A percentile compares a stretch with the other conserved stretches of the same genome.
Evolutionary conservation across 805 yeast genomes (phyloP).

Genomic region (Candida germanica): DNA sequence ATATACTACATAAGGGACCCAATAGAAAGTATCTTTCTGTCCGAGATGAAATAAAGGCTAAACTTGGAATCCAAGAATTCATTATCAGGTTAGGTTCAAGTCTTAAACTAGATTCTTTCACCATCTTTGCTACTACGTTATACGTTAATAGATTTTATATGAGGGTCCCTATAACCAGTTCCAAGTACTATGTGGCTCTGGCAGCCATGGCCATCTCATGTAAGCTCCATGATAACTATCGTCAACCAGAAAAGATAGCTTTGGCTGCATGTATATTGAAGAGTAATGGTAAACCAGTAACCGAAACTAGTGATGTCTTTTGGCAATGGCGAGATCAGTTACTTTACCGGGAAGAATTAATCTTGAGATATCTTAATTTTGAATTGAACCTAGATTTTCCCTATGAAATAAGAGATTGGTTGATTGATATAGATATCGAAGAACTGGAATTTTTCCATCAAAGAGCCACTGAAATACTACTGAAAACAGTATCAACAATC

Average conservation of each 20-base stretch:
- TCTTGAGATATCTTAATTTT: slow-evolving; percentile 36
- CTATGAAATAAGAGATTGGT: slow-evolving; percentile 28
- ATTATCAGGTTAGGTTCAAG: slow-evolving; percentile 33
- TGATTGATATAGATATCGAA: slow-evolving; percentile 1
- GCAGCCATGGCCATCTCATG: slow-evolving; percentile 44
- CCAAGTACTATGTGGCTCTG: slow-evolving; percentile 43
- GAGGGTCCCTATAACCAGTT: slow-evolving; percentile 40
- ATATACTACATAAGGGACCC: slow-evolving; percentile 29
- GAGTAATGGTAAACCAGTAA: slow-evolving; percentile 29
- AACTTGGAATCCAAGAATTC: slow-evolving; percentile 39
- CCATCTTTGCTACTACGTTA: slow-evolving; percentile 42
- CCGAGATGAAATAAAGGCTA: slow-evolving; percentile 34
- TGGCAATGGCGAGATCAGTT: slow-evolving; percentile 47
- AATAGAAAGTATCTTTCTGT: slow-evolving; percentile 27
- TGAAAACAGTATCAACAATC: slow-evolving; percentile 31
- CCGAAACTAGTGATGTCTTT: slow-evolving; percentile 38
- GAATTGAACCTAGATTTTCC: slow-evolving; percentile 41
- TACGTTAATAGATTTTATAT: slow-evolving; percentile 38
- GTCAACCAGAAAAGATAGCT: slow-evolving; percentile 44
- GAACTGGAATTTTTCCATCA: slow-evolving; percentile 11
- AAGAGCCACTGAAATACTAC: slow-evolving; percentile 17
- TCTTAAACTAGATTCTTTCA: slow-evolving; percentile 37
- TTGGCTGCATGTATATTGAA: slow-evolving; percentile 34
- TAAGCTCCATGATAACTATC: slow-evolving; percentile 39
- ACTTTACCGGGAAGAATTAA: slow-evolving; percentile 40